Evolutionary conservation across 2,329 filamentous ascomycete genomes (phyloP), one percentile per base, ranked within the genome.

Genomic region (Cladosporium sp.): DNA sequence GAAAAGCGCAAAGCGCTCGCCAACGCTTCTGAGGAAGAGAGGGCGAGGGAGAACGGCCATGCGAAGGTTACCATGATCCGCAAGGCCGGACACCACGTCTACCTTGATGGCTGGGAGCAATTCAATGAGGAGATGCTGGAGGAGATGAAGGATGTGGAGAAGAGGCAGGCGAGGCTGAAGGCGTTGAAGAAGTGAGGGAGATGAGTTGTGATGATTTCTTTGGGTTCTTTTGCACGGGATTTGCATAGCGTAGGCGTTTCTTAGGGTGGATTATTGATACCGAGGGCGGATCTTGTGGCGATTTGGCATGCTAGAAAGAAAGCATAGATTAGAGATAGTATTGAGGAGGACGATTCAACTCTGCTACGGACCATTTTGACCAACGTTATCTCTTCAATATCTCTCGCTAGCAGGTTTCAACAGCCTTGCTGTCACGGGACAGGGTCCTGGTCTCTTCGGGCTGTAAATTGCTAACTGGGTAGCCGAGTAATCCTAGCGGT

Each of bases 11-110:
- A 86, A 59, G 82, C 85, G 0, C 80, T 97, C 3, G 79, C 84
- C 14, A 78, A 84, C 26, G 90, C 86, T 26, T 89, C 85, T 0
- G 81, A 84, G 1, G 90, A 92, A 66, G 91, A 96, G 78, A 87
- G 84, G 77, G 80, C 82, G 66, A 81, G 80, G 3, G 94, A 97
- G 75, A 91, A 92, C 65, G 93, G 94, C 4, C 88, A 87, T 51
- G 91, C 90, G 10, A 95, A 91, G 79, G 93, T 98, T 0, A 78
- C 94, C 5, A 84, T 97, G 36, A 89, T 99, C 59, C 81, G 84
- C 67, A 86, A 87, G 54, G 89, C 90, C 0, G 90, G 90, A 0
- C 90, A 92, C 76, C 90, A 92, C 77, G 77, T 92, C 5, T 92
- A 92, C 74, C 78, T 92, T 1, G 90, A 92, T 73, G 88, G 87